Evolutionary conservation across 768 basidiomycete genomes (phyloP), one percentile per base, ranked within the genome.

Genomic region (Boletus patriciae): DNA sequence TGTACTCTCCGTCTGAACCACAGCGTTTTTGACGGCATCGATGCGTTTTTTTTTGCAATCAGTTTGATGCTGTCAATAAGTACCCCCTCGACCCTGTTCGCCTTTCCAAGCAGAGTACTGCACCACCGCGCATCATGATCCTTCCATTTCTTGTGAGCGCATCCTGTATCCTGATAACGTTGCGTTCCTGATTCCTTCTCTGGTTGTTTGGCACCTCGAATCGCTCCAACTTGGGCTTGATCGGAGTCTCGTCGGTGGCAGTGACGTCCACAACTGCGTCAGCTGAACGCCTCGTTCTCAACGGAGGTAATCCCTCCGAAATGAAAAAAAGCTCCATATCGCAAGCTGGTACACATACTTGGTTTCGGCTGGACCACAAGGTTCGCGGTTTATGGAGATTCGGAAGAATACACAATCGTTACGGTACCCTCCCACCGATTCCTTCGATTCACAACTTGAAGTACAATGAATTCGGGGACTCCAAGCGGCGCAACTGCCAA

Each of bases 101-200:
- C 38, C 40, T 41, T 37, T 34, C 43, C 43, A 6, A 23, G n/a
- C 36, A 18, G 25, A 6, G 13, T 31, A 31, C 38, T 23, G 18
- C 29, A 10, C 19, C 18, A 38, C 34, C 16, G 46, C 15, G 12
- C 46, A 42, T 42, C 41, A 42, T 42, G 41, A 42, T 42, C 43
- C 58, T 61, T 62, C 54, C 63, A 50, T 57, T 57, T 34, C 41
- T n/a, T 42, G 21, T 38, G 18, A 41, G 41, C 54, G 25, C 18
- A 33, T 18, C 31, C 15, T 16, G 4, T 7, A n/a, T 31, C 21
- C 13, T 27, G 51, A 43, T 40, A 25, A 16, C 31, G 18, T 42
- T 13, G 34, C 33, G 41, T 48, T 19, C 40, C 38, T 47, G 59
- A 50, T 36, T 23, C 36, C 23, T 45, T 29, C 40, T 21, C 10